phyloP scores from a whole-genome alignment of 495 filamentous ascomycete species.

The Penicillium simplicissimum region DNA sequence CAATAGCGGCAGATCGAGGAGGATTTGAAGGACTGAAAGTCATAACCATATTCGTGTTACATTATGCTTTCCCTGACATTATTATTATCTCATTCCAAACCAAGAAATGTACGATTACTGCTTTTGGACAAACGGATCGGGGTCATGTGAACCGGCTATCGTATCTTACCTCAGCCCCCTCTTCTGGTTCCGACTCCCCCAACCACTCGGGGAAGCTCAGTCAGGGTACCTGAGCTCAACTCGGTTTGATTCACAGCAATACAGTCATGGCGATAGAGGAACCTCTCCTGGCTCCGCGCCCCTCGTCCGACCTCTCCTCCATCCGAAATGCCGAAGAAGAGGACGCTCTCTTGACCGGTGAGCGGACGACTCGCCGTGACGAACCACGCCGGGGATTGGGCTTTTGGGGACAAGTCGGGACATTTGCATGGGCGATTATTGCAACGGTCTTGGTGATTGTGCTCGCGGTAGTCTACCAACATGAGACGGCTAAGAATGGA shows the following conservation, averaged over 20 bases:
- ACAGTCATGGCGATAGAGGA: constrained; percentile 46
- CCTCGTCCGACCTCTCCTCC: constrained; percentile 48
- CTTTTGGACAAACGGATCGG: neutral
- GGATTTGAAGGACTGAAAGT: neutral
- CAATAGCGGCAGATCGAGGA: neutral
- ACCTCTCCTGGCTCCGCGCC: constrained; percentile 45
- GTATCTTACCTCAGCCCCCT: constrained; percentile 11
- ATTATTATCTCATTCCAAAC: neutral
- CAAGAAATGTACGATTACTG: neutral
- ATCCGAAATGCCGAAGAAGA: constrained; percentile 58
- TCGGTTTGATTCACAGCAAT: constrained; percentile 2
- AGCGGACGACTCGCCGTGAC: constrained; percentile 37
- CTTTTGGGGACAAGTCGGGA: constrained; percentile 67
- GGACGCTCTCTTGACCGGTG: constrained; percentile 64
- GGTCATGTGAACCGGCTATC: constrained; percentile 13
- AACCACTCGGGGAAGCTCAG: constrained; percentile 6
- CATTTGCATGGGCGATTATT: constrained; percentile 86
- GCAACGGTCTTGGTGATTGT: constrained; percentile 79
- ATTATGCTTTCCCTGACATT: neutral
- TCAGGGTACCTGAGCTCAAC: constrained; percentile 6
- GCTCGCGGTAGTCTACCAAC: constrained; percentile 72
- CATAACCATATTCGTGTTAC: neutral
- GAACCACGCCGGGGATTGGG: constrained; percentile 42
- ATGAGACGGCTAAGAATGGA: constrained; percentile 49
- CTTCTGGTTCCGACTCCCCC: constrained; percentile 11